Percentiles rank a stretch among this genome's conserved stretches.
Conservation (phyloP, 1,139 yeast species). For the Kurtzmaniella quercitrusa region DNA sequence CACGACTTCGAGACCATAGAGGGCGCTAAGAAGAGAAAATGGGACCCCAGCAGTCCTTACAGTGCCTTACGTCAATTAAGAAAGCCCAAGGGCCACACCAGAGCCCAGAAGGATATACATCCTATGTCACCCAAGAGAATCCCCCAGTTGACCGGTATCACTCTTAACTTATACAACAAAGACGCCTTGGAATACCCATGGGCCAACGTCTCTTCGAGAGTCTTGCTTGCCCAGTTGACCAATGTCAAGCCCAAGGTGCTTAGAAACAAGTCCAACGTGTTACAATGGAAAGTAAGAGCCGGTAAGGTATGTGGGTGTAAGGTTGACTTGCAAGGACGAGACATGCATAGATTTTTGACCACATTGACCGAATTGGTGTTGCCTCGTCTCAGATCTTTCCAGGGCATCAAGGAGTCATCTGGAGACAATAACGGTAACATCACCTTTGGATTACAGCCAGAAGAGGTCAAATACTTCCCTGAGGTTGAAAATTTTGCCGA, state of each 20-base stretch:
- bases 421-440: constrained; percentile 89
- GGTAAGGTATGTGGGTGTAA: constrained; percentile 94
- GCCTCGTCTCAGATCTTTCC: constrained; percentile 87
- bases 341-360: constrained; percentile 79
- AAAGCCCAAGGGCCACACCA: constrained; percentile 62
- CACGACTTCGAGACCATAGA: constrained; percentile 52
- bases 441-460: constrained; percentile 76
- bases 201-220: constrained; percentile 70
- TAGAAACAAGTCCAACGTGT: constrained; percentile 74
- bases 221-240: constrained; percentile 89
- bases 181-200: constrained; percentile 72
- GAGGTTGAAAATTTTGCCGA: constrained; percentile 91
- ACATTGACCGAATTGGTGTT: constrained; percentile 89
- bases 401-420: constrained; percentile 67
- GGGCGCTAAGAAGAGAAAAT: constrained; percentile 74
- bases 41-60: constrained; percentile 91
- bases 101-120: constrained; percentile 68
- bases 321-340: constrained; percentile 70
- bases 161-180: constrained; percentile 72
- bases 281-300: constrained; percentile 81
- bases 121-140: constrained; percentile 64
- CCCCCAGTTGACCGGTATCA: constrained; percentile 64
- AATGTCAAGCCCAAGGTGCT: constrained; percentile 78
- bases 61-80: constrained; percentile 73
- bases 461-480: constrained; percentile 80